phyloP scores from a whole-genome alignment of 2,329 filamentous ascomycete species.

The Stemphylium beticola region DNA sequence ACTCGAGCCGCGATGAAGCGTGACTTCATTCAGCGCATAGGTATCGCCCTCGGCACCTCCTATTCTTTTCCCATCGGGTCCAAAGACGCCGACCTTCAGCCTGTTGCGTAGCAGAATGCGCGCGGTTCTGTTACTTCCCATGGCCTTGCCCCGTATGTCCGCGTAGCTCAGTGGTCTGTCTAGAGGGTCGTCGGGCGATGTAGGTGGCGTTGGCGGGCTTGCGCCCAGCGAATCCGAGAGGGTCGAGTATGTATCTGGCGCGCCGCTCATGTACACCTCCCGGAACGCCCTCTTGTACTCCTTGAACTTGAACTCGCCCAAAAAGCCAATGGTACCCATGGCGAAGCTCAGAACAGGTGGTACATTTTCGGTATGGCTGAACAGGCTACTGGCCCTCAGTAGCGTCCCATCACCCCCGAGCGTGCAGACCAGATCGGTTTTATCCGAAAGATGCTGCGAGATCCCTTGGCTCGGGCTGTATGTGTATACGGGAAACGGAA shows the following conservation, averaged over 20 bases:
- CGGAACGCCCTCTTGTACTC: constrained; percentile 92
- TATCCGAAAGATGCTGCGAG: constrained; percentile 64
- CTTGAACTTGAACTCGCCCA: constrained; percentile 94
- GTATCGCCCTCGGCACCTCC: constrained; percentile 48
- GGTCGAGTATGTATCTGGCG: constrained; percentile 57
- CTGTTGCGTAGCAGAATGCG: constrained; percentile 86
- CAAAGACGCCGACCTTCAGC: constrained; percentile 84
- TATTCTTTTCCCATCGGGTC: constrained; percentile 65
- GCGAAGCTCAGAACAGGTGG: constrained; percentile 94
- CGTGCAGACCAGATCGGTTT: constrained; percentile 87
- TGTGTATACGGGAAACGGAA: constrained; percentile 69
- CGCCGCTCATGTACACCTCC: constrained; percentile 87
- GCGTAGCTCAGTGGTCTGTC: constrained; percentile 63
- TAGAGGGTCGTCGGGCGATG: constrained; percentile 61
- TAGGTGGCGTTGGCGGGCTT: constrained; percentile 71
- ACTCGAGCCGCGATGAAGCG: constrained; percentile 87
- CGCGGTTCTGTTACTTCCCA: constrained; percentile 75
- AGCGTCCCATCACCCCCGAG: constrained; percentile 95
- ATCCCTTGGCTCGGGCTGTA: constrained; percentile 45
- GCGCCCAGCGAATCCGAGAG: constrained; percentile 74
- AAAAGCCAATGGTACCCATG: constrained; percentile 93
- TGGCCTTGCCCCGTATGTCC: constrained; percentile 76
- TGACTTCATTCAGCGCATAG: constrained; percentile 91
- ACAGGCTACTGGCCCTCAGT: constrained; percentile 82
- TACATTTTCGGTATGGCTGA: constrained; percentile 79